phyloP scores from a whole-genome alignment of 306 rosid species.

The Macrotyloma uniflorum region DNA sequence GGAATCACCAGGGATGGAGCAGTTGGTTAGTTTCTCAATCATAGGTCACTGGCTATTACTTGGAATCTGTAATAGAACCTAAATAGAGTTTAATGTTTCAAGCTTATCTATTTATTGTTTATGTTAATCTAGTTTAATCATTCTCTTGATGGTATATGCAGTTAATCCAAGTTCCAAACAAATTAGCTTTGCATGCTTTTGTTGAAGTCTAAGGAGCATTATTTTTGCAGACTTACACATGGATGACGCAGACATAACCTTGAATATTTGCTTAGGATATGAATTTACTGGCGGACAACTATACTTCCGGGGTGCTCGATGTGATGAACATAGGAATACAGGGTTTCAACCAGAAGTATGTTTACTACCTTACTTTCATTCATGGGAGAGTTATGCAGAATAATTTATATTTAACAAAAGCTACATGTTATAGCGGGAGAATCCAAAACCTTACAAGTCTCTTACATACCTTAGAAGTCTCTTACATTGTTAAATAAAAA shows the following conservation, averaged over 20 bases:
- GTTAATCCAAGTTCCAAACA: background rate
- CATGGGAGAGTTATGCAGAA: no score
- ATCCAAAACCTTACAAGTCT: no score
- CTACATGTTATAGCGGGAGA: no score
- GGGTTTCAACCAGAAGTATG: conserved; percentile 64
- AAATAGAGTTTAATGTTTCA: no score
- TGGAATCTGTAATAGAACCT: background rate
- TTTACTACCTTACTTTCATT: background rate
- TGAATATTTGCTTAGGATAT: conserved; percentile 88
- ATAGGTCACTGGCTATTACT: background rate
- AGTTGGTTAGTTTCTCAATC: conserved; percentile 64
- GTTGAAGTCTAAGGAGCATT: no score
- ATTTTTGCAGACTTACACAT: conserved; percentile 76
- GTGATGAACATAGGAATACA: conserved; percentile 79
- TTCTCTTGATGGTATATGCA: conserved; percentile 8
- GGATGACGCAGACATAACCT: conserved; percentile 86
- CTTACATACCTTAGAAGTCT: no score
- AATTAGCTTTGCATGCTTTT: no score
- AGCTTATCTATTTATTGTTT: no score
- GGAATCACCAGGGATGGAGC: conserved; percentile 76
- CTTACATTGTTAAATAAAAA: no score
- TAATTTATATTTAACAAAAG: no score
- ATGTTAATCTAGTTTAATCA: conserved; percentile 9
- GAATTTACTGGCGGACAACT: conserved; percentile 82
- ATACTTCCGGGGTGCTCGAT: conserved; percentile 85